Evolutionary conservation across 768 basidiomycete genomes (phyloP).

Genomic region (Rhodotorula graminis): DNA sequence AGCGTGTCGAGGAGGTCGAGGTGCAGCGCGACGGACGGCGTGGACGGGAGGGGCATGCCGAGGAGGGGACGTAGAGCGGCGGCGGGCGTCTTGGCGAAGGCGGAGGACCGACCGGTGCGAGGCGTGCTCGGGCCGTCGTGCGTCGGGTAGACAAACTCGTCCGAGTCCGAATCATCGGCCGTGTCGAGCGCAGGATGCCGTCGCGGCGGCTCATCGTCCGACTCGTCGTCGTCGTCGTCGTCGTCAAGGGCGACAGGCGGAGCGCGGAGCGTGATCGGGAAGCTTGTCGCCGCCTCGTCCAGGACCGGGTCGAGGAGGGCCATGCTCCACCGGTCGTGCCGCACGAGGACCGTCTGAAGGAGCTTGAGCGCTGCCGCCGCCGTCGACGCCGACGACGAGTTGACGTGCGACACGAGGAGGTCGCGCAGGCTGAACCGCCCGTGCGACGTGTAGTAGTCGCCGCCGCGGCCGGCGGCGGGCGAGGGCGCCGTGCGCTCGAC

Average conservation of each 20-base stretch:
- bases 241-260: conserved; percentile 50
- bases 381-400: conserved; percentile 62
- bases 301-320: conserved; percentile 67
- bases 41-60: conserved; percentile 7
- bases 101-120: conserved; percentile 1
- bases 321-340: conserved; percentile 61
- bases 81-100: neutral
- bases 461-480: neutral
- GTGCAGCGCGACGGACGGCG: conserved; percentile 35
- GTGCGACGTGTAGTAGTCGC: conserved; percentile 70
- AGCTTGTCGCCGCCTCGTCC: conserved; percentile 65
- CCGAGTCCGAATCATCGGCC: conserved; percentile 25
- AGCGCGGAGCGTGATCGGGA: conserved; percentile 58
- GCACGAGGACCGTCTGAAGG: conserved; percentile 65
- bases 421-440: conserved; percentile 90
- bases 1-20: conserved; percentile 44
- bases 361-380: conserved; percentile 74
- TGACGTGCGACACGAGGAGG: conserved; percentile 71
- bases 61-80: conserved; percentile 1
- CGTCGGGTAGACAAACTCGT: conserved; percentile 35
- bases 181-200: neutral
- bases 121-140: neutral
- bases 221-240: conserved; percentile 52
- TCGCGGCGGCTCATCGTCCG: conserved; percentile 23
- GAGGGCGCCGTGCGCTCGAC: conserved; percentile 72